Conservation (phyloP, 352 stramenopile genomes). For the Phytophthora hybrid region DNA sequence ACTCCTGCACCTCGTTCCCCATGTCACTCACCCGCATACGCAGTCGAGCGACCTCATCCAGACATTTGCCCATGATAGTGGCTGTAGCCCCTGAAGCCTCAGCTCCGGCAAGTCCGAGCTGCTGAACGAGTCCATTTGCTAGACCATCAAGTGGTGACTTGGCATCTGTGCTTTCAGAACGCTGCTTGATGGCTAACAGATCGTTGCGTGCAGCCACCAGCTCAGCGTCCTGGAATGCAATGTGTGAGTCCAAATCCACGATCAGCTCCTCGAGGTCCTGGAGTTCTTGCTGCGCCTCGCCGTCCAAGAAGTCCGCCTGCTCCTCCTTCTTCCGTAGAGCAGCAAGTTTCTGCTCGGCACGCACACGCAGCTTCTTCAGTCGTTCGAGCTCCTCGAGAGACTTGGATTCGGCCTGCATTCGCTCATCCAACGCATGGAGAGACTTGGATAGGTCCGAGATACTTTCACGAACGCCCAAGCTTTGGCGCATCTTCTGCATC, state of each 20-base stretch:
- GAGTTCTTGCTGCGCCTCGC: conserved; percentile 72
- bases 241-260: conserved; percentile 82
- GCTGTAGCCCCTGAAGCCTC: conserved; percentile 7
- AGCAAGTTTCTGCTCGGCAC: conserved; percentile 73
- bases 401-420: conserved; percentile 66
- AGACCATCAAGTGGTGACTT: conserved; percentile 61
- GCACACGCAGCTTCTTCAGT: conserved; percentile 71
- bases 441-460: conserved; percentile 79
- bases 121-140: conserved; percentile 35
- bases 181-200: conserved; percentile 56
- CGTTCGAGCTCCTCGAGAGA: conserved; percentile 74
- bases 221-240: conserved; percentile 84
- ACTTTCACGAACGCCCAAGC: conserved; percentile 72
- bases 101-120: conserved; percentile 29
- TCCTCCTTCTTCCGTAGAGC: conserved; percentile 55
- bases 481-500: conserved; percentile 86
- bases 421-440: conserved; percentile 64
- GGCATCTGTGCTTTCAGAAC: conserved; percentile 41
- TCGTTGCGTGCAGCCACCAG: conserved; percentile 62
- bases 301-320: conserved; percentile 64
- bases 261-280: conserved; percentile 79
- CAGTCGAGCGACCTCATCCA: conserved; percentile 64
- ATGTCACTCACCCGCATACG: conserved; percentile 58
- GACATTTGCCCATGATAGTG: conserved; percentile 54
- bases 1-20: conserved; percentile 44